Evolutionary conservation across 2,329 filamentous ascomycete genomes (phyloP), one percentile per base, ranked within the genome.

Genomic region (Fusarium agapanthi): DNA sequence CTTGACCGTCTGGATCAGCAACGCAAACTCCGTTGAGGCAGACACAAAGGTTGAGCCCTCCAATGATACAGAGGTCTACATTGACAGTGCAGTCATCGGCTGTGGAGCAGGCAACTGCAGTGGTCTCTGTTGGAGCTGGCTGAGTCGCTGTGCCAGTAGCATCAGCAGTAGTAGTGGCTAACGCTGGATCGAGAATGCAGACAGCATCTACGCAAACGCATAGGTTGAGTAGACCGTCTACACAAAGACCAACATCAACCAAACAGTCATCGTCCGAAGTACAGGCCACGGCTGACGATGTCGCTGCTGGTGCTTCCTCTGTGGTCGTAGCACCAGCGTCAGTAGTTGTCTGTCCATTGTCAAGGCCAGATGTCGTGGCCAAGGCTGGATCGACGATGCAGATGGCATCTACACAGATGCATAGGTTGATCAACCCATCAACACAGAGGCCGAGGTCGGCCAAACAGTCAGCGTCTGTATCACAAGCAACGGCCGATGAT

Each of bases 201-300:
- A 65, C 41, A n/a, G 47, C 35, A 4, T 65, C 62, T 1, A 48
- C 60, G 10, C 62, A 65, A 7, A 57, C n/a, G 16, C 63, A 65
- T 4, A 65, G 47, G 7, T 65, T 65, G 24, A 65, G 15, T 6
- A 65, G 11, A 7, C 63, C 63, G n/a, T 65, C 48, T 0, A 45
- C n/a, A 4, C 63, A 65, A 41, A 65, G 48, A 3, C 18, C 62
- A 12, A 64, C 24, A 9, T 65, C 38, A 13, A 43, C 62, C 4
- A 55, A 15, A 10, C 63, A 65, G 35, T 65, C 63, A 2, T 37
- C 40, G 6, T 48, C 58, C 20, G 28, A 18, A 3, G 7, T 34
- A 22, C 61, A 65, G 0, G 45, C 26, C 7, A 63, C 32, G 3
- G n/a, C 34, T 3, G 61, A 40, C 2, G 61, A 35, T 7, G 54